Conservation (phyloP, 768 basidiomycete species). For the Boletus reticulatus region DNA sequence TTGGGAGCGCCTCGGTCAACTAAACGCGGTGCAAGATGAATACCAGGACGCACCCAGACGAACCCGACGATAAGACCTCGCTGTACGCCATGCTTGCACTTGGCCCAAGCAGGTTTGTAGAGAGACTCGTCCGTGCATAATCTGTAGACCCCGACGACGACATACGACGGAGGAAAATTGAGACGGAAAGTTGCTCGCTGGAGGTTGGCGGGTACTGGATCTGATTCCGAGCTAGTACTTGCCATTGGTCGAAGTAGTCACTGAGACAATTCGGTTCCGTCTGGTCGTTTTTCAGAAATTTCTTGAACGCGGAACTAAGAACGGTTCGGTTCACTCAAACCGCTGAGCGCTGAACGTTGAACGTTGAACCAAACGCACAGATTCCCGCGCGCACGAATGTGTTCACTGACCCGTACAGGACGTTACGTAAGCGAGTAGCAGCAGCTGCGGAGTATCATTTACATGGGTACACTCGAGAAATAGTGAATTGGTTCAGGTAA, state of each 20-base stretch:
- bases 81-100: slow-evolving; percentile 32
- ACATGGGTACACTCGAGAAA: no score
- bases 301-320: no score
- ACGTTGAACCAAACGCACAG: no score
- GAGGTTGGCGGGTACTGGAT: slow-evolving; percentile 47
- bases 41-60: background rate
- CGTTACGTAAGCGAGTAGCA: no score
- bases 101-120: slow-evolving; percentile 48
- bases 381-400: no score
- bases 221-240: background rate
- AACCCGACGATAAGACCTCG: background rate
- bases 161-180: slow-evolving; percentile 79
- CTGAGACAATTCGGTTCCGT: no score
- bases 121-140: slow-evolving; percentile 44
- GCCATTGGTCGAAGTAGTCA: background rate
- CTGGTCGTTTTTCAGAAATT: no score
- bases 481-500: no score
- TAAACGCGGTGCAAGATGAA: slow-evolving; percentile 22
- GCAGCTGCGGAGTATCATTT: no score
- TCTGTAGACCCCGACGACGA: slow-evolving; percentile 81
- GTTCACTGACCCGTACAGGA: no score
- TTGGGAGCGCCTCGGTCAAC: slow-evolving; percentile 26
- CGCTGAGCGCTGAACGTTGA: no score
- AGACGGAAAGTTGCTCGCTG: slow-evolving; percentile 38
- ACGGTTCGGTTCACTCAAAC: no score